Percentiles rank a stretch among this genome's conserved stretches.
phyloP scores from a whole-genome alignment of 495 filamentous ascomycete species.

The Podospora pseudopauciseta region DNA sequence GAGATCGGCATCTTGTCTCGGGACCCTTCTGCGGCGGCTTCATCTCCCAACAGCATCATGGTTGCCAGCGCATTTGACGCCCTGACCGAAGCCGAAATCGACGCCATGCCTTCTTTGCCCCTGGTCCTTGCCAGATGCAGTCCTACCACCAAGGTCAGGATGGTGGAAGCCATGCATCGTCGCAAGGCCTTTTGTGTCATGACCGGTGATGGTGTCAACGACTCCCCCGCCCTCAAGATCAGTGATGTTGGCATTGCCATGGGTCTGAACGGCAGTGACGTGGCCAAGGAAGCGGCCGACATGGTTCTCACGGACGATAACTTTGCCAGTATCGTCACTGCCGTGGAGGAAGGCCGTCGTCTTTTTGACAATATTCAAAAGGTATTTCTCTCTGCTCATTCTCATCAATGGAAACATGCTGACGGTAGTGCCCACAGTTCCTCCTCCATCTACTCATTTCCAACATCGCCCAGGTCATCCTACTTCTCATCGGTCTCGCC shows the following conservation, averaged over 20 bases:
- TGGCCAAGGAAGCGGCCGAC: slow-evolving; percentile 82
- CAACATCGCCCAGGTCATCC: slow-evolving; percentile 70
- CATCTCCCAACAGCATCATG: slow-evolving; percentile 50
- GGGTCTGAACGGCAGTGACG: slow-evolving; percentile 79
- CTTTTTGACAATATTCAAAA: slow-evolving; percentile 82
- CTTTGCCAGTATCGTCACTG: slow-evolving; percentile 73
- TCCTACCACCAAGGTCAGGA: slow-evolving; percentile 61
- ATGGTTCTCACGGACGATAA: slow-evolving; percentile 88
- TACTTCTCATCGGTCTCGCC: slow-evolving; percentile 65
- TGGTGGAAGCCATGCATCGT: slow-evolving; percentile 66
- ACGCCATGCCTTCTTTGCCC: slow-evolving; percentile 53
- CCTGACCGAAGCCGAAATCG: slow-evolving; percentile 56
- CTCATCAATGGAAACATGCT: slow-evolving; percentile 65
- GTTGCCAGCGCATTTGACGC: slow-evolving; percentile 60
- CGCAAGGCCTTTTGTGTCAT: slow-evolving; percentile 59
- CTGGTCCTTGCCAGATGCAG: slow-evolving; percentile 62
- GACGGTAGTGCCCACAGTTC: slow-evolving; percentile 46
- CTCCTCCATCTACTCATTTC: slow-evolving; percentile 69
- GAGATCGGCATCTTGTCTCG: slow-evolving; percentile 67
- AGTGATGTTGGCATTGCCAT: slow-evolving; percentile 84
- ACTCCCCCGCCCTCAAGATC: slow-evolving; percentile 72
- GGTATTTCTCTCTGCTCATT: slow-evolving; percentile 69
- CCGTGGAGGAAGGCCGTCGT: slow-evolving; percentile 66
- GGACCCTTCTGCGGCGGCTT: slow-evolving; percentile 46
- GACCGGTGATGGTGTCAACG: slow-evolving; percentile 82